Percentiles rank a stretch among this genome's conserved stretches.
These are phyloP conservation scores for Aquanectria penicillioides DNA, from an alignment of 2,329 filamentous ascomycete species.

Conservation along the genomic window DNA sequence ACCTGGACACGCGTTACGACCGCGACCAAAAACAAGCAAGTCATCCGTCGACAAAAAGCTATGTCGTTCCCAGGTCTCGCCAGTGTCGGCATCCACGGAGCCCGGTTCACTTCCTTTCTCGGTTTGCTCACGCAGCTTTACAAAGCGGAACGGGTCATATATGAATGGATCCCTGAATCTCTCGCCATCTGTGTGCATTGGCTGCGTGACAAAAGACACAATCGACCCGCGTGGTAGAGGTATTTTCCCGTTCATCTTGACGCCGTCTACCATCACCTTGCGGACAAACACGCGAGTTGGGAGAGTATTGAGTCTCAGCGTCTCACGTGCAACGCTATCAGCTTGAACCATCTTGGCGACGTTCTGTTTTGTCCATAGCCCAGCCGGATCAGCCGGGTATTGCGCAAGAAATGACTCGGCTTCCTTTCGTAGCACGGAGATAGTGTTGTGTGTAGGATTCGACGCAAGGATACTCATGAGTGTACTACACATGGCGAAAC, in stretches of 20 bases:
- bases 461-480: constrained; percentile 6
- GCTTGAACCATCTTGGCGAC: constrained; percentile 49
- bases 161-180: not conserved
- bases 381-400: constrained; percentile 23
- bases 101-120: constrained; percentile 16
- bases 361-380: constrained; percentile 51
- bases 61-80: no score
- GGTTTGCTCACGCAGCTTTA: constrained; percentile 45
- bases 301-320: constrained; percentile 50
- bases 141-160: constrained; percentile 22
- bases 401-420: constrained; percentile 42
- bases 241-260: constrained; percentile 41
- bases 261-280: constrained; percentile 40
- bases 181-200: not conserved
- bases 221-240: not conserved
- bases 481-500: not conserved
- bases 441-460: not conserved
- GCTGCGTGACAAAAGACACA: not conserved
- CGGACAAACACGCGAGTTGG: constrained; percentile 43
- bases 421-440: constrained; percentile 43
- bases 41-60: no score
- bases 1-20: constrained; percentile 47
- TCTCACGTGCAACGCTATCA: constrained; percentile 56
- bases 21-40: constrained; percentile 48
- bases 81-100: constrained; percentile 31